Evolutionary conservation across 352 stramenopile species (phyloP), one percentile per base, ranked within the genome.

Genomic region (Lagenidium giganteum): DNA sequence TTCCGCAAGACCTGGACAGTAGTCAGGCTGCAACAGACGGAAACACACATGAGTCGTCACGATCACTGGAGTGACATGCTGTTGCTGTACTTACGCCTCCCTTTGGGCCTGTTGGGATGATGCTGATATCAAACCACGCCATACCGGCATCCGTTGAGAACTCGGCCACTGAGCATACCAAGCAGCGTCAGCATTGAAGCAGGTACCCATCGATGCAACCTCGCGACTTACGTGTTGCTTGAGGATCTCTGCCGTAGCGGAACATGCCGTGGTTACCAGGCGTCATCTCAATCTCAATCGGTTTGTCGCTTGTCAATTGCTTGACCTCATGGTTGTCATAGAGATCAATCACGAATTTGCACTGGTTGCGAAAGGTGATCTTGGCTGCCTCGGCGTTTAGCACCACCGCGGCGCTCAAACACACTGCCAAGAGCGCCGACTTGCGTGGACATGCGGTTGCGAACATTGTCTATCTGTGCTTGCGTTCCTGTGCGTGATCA

Each of bases 71-170:
- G n/a, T n/a, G n/a, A n/a, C n/a, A n/a, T n/a, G n/a, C n/a, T n/a
- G n/a, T n/a, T n/a, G n/a, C n/a, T n/a, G n/a, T 34, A 80, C 71
- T 25, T 77, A 84, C 71, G 5, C 69, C 78, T 34, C 64, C 74
- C 43, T 74, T 57, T 3, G 65, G 51, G 3, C 73, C 64, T 5
- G 75, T 86, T 4, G 77, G 77, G 60, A 89, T 86, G 48, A 83
- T 89, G 31, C 68, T 84, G 58, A 89, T 87, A 40, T 87, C 77
- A 54, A 69, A 89, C 73, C 77, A 89, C 13, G 63, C 55, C 26
- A 49, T 57, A 24, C 61, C 64, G 30, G 59, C 63, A 35, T 80
- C 69, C 3, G 56, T 64, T 14, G 76, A 87, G 39, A 89, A 89
- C 43, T 48, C 51, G 25, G 41, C 45, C 33, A 59, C 27, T 54